These are phyloP conservation scores for Nothophytophthora sp. DNA, from an alignment of 352 stramenopile genomes.

Conservation along the genomic window DNA sequence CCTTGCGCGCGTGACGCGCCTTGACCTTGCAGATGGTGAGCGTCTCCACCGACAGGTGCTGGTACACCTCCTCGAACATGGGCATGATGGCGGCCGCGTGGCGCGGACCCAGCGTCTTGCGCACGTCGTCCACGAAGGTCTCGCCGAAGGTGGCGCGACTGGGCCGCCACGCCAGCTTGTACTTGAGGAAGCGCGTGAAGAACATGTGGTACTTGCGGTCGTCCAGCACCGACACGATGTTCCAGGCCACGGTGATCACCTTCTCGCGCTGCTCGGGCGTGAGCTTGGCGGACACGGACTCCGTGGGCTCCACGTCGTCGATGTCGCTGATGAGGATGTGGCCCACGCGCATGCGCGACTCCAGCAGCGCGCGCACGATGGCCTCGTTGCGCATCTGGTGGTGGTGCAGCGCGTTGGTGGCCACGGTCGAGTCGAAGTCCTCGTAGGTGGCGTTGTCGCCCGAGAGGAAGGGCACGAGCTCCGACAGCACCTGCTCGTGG, in stretches of 20 bases:
- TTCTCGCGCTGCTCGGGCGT: conserved; percentile 68
- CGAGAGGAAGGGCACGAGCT: conserved; percentile 82
- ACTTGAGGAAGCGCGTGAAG: conserved; percentile 85
- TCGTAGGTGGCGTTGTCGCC: conserved; percentile 73
- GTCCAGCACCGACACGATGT: conserved; percentile 83
- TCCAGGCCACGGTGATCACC: conserved; percentile 83
- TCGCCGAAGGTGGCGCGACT: conserved; percentile 77
- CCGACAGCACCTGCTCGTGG: conserved; percentile 56
- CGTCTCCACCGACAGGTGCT: conserved; percentile 83
- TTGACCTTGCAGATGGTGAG: conserved; percentile 87
- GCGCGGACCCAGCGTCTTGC: conserved; percentile 58
- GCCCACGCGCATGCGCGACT: conserved; percentile 82
- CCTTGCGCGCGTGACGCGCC: conserved; percentile 67
- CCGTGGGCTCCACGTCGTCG: conserved; percentile 64
- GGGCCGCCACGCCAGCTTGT: conserved; percentile 85
- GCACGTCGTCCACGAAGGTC: conserved; percentile 79
- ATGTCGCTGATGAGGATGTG: conserved; percentile 87
- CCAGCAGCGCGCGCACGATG: conserved; percentile 74
- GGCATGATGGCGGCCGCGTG: conserved; percentile 73
- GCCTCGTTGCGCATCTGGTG: conserved; percentile 82
- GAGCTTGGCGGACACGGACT: conserved; percentile 60
- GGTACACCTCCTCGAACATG: conserved; percentile 74
- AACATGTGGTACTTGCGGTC: conserved; percentile 89
- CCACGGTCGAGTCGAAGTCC: conserved; percentile 72
- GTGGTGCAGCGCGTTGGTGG: conserved; percentile 65